A percentile compares a stretch with the other conserved stretches of the same genome.
Evolutionary conservation across 2,329 filamentous ascomycete species (phyloP).

Genomic region (Xylaria sp.): DNA sequence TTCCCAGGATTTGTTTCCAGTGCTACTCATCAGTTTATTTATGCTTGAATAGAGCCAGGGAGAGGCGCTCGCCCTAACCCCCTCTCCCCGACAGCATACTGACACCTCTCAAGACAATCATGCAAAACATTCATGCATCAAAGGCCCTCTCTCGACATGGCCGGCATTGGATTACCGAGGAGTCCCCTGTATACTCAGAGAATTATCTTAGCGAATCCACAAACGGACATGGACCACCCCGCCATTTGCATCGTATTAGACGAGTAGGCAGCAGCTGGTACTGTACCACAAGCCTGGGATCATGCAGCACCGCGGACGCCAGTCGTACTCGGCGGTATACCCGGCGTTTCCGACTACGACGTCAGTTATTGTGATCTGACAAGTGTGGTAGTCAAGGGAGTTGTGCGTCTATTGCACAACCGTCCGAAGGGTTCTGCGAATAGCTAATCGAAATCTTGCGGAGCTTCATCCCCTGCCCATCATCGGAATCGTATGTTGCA

Average conservation of each 20-base stretch:
- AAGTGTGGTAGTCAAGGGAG: conserved; percentile 1
- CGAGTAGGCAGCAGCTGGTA: neutral
- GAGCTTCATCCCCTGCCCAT: neutral
- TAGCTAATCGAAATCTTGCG: conserved; percentile 6
- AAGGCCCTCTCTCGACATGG: neutral
- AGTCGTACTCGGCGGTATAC: neutral
- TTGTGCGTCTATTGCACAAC: neutral
- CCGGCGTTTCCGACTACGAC: conserved; percentile 12
- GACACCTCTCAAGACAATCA: neutral
- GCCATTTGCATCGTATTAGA: neutral
- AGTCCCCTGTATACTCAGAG: neutral
- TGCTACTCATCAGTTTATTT: neutral
- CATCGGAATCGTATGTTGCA: conserved; percentile 2
- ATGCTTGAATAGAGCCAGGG: neutral
- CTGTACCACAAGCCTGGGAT: neutral
- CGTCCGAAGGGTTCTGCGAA: neutral
- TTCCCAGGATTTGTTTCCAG: neutral
- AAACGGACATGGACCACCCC: neutral
- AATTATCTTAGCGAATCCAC: neutral
- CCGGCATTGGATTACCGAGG: neutral
- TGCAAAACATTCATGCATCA: neutral
- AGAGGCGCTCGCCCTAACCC: neutral
- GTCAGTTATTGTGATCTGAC: neutral
- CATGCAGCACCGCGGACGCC: neutral
- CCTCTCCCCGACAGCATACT: neutral